These are phyloP conservation scores for Scedosporium boydii DNA, from an alignment of 2,329 filamentous ascomycete genomes.

Conservation along the genomic window DNA sequence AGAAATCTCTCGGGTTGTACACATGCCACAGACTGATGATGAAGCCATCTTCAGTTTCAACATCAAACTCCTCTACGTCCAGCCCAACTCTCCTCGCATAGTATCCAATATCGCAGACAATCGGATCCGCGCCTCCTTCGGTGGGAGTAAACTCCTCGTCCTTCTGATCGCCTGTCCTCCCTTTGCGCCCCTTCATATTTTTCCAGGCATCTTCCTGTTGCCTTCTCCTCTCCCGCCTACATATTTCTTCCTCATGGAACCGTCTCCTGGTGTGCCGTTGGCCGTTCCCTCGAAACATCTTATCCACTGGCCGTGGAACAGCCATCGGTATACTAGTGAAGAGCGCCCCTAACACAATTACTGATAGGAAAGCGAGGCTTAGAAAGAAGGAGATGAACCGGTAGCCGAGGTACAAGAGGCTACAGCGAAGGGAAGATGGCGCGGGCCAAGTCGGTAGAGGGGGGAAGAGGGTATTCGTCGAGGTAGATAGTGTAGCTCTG, in stretches of 20 bases:
- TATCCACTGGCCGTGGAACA: constrained; percentile 37
- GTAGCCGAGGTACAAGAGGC: constrained; percentile 43
- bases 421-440: constrained; percentile 56
- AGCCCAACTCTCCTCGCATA: constrained; percentile 83
- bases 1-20: constrained; percentile 53
- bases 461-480: constrained; percentile 75
- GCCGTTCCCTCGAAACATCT: constrained; percentile 25
- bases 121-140: constrained; percentile 70
- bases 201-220: constrained; percentile 55
- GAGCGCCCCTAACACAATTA: constrained; percentile 66
- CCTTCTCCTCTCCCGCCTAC: constrained; percentile 44
- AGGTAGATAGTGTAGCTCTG: constrained; percentile 33
- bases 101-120: constrained; percentile 72
- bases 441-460: constrained; percentile 72
- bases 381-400: constrained; percentile 62
- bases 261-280: constrained; percentile 48
- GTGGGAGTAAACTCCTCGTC: constrained; percentile 53
- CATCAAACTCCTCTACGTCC: constrained; percentile 71
- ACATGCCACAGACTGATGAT: constrained; percentile 84
- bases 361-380: constrained; percentile 65
- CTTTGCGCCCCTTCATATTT: neutral
- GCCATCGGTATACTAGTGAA: constrained; percentile 54
- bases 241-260: constrained; percentile 65
- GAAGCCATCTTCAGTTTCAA: constrained; percentile 91
- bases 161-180: neutral